Conservation (phyloP, 1,139 yeast genomes). For the Blastobotrys niveus region DNA sequence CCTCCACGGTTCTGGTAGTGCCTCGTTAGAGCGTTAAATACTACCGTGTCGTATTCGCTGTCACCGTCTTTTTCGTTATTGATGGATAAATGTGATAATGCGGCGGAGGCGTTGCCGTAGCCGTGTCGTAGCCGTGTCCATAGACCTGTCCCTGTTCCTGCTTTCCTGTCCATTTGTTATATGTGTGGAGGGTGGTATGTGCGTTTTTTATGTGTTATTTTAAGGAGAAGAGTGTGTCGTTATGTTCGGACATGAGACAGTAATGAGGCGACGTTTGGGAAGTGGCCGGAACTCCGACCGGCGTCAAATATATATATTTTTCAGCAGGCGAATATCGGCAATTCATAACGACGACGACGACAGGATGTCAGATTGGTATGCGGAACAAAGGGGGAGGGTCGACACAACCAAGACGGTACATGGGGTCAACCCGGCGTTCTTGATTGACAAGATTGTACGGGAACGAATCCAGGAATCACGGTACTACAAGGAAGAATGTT, state of each 20-base stretch:
- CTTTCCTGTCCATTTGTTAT: constrained; percentile 5
- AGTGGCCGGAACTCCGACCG: too few species aligned
- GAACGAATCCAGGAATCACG: constrained; percentile 63
- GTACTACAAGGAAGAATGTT: constrained; percentile 63
- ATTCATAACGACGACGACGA: neutral
- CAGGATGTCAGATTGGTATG: constrained; percentile 10
- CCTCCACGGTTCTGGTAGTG: constrained; percentile 28
- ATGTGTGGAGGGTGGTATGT: constrained; percentile 1
- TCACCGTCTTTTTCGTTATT: constrained; percentile 33
- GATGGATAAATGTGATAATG: constrained; percentile 27
- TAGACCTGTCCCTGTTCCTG: constrained; percentile 17
- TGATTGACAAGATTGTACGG: constrained; percentile 62
- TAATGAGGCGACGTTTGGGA: too few species aligned
- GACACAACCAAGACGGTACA: constrained; percentile 33
- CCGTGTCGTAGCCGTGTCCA: constrained; percentile 26
- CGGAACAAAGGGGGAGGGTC: constrained; percentile 36
- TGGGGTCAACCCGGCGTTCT: constrained; percentile 46
- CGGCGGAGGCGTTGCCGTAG: constrained; percentile 26
- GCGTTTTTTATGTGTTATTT: neutral
- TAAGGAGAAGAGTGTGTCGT: neutral
- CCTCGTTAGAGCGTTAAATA: constrained; percentile 33
- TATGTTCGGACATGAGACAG: too few species aligned
- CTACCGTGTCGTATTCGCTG: constrained; percentile 33
- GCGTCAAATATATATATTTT: too few species aligned
- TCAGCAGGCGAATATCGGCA: neutral